Conservation (phyloP, 169 alveolate species). For the Plasmodium inui region DNA sequence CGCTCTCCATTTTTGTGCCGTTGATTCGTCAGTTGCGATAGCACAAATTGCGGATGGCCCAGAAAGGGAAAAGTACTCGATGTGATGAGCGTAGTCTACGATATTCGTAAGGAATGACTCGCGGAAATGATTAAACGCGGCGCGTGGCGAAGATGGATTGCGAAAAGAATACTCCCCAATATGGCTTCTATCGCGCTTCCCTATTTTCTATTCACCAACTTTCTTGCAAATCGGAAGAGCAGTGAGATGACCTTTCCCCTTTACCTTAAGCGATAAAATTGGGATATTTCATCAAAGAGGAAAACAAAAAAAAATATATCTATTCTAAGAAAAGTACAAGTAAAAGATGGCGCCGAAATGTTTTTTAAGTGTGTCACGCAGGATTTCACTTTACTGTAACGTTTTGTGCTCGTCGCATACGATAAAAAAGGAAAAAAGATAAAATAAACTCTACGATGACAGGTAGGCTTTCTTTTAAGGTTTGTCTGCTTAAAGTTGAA, state of each 20-base stretch:
- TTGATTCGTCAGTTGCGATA: neutral
- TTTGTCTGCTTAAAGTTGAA: neutral
- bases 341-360: neutral
- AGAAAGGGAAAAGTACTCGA: neutral
- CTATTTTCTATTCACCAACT: neutral
- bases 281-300: neutral
- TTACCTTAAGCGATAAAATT: neutral
- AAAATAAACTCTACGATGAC: neutral
- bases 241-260: neutral
- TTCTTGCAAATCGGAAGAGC: neutral
- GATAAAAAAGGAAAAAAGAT: neutral
- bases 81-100: neutral
- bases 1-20: slow-evolving; percentile 24
- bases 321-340: neutral
- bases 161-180: neutral
- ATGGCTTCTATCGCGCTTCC: neutral
- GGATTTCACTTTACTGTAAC: neutral
- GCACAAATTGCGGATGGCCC: neutral
- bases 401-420: neutral
- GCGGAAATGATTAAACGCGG: neutral
- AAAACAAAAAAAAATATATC: neutral
- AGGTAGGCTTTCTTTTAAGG: neutral
- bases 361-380: neutral
- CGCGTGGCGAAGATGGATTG: neutral
- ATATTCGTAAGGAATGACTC: neutral